Evolutionary conservation across 1,284 basidiomycete genomes (phyloP), one percentile per base, ranked within the genome.

Genomic region (Cryptococcus sp.): DNA sequence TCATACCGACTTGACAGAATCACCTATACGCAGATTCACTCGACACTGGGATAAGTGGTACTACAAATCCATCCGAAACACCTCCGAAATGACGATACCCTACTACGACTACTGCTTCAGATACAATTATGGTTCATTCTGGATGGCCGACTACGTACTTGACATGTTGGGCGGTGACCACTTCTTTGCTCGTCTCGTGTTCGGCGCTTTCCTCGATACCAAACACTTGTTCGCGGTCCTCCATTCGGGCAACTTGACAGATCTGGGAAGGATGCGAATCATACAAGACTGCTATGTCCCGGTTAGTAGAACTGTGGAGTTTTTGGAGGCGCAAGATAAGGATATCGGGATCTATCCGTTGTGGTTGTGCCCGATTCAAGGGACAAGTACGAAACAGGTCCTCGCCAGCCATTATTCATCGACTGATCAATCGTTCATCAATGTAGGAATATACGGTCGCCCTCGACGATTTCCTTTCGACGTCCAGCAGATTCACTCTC

Each of bases 41-140:
- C 45, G 49, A 16, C 55, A 57, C 24, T 57, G 49, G 49, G 55
- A 57, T 28, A 36, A 45, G 25, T 57, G 55, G 55, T 57, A 57
- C 23, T 57, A 54, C 52, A 57, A 57, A 48, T n/a, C 43, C 4
- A 50, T 57, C 49, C 46, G 31, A 21, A 43, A 10, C 21, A 5
- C 13, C 5, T 19, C 41, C 16, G 10, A 43, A 9, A 21, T 57
- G 25, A 46, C 49, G 11, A 32, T 57, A 14, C 55, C 55, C 1
- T 54, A 54, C 21, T 40, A 23, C 23, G 55, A 57, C 31, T 57
- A 57, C 36, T 57, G 49, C 23, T 57, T 57, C 44, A 48, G 55
- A 28, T 57, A 57, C 55, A 54, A 57, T 44, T 52, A 57, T 44
- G 55, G 55, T 7, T 45, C 52, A 13, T 57, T 57, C 52, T 54